Percentiles rank a stretch among this genome's conserved stretches.
Evolutionary conservation across 2,329 filamentous ascomycete species (phyloP).

Genomic region (Botryotinia globosa): DNA sequence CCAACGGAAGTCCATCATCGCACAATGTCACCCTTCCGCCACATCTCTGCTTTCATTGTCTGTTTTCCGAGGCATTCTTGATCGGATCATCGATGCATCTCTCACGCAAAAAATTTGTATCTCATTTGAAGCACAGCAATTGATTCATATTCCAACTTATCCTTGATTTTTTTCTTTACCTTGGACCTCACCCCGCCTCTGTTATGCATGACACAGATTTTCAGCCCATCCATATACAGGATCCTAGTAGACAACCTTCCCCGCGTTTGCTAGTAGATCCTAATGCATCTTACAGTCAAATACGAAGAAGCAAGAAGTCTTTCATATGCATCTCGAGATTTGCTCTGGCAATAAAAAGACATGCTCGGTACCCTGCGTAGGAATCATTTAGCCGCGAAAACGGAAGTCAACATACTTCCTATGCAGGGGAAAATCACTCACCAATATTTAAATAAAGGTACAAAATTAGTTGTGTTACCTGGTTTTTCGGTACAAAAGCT

Average conservation of each 20-base stretch:
- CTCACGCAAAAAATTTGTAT: background rate
- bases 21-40: background rate
- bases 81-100: conserved; percentile 12
- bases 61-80: background rate
- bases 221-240: conserved; percentile 8
- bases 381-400: background rate
- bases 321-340: background rate
- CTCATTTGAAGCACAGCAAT: background rate
- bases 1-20: background rate
- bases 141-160: conserved; percentile 12
- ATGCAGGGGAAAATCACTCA: conserved; percentile 2
- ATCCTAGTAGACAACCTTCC: conserved; percentile 12
- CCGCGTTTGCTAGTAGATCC: conserved; percentile 14
- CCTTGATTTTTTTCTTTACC: conserved; percentile 4
- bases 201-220: conserved; percentile 10
- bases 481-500: background rate
- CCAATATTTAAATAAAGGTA: background rate
- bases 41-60: background rate
- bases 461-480: background rate
- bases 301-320: conserved; percentile 2
- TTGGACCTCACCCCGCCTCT: conserved; percentile 9
- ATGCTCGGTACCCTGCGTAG: background rate
- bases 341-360: background rate
- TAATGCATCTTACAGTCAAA: conserved; percentile 2
- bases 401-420: background rate